Base-by-base conservation (phyloP, 805 yeast species). In the Scheffersomyces spartinae region DNA sequence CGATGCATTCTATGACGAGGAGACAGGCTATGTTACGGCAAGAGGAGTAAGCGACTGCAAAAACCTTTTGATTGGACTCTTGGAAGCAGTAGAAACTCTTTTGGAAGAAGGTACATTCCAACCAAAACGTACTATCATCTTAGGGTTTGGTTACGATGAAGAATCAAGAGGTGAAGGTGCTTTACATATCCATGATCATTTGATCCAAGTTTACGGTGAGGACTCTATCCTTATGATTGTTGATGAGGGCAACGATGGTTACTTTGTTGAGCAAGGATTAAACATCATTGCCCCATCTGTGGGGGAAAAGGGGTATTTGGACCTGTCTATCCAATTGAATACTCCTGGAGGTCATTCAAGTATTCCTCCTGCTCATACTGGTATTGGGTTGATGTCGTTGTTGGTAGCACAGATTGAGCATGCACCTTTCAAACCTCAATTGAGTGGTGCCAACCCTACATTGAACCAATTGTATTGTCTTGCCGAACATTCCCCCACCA, bases 261-360 rank as follows among this genome's bases (percentile, higher is more conserved):
- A n/a, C n/a, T n/a, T n/a, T n/a, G n/a, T n/a, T n/a, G 18, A 38
- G 11, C 43, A 52, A 23, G 69, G 62, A 6, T 40, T 49, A 5
- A 52, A 54, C n/a, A 42, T 62, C 34, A 56, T 68, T 3, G 32
- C 57, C 13, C 66, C 68, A 2, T 65, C 61, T 8, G 59, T 67
- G 2, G 61, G 66, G 7, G 73, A 66, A 35, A 66, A 66, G 40
- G 73, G 73, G 1, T 51, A 57, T 29, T 31, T 63, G 20, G 53
- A 66, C 38, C 39, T 64, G 2, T 33, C 43, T n/a, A 47, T 66
- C 21, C 56, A 51, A 13, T 39, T 66, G 18, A 52, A 37, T 23
- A 56, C 67, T 5, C 65, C 64, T 4, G 73, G 72, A 13, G 72
- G 72, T 0, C 73, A 66, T 39, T 63, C 71, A 0, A 59, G 68